Evolutionary conservation across 1,284 basidiomycete species (phyloP).

Genomic region (Xerocomus amazonicus): DNA sequence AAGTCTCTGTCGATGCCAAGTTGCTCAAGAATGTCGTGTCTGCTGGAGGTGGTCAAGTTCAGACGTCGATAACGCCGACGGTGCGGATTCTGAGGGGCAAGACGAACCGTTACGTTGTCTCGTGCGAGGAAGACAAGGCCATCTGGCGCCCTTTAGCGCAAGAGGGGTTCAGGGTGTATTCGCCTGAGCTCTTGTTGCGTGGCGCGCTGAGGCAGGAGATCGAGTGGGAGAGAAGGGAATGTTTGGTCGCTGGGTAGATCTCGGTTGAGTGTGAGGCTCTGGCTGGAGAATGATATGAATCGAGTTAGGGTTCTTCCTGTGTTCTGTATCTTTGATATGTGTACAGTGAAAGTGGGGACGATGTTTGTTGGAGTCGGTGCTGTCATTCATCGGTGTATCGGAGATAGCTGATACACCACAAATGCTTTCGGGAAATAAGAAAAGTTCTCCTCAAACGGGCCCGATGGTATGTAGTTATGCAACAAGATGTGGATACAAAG

Average conservation of each 20-base stretch:
- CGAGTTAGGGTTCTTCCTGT: no score
- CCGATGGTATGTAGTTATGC: no score
- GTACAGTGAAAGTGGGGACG: no score
- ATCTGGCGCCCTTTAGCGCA: slow-evolving; percentile 58
- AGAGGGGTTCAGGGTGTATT: slow-evolving; percentile 57
- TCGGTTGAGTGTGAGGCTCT: no score
- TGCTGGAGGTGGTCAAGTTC: slow-evolving; percentile 67
- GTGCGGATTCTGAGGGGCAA: slow-evolving; percentile 51
- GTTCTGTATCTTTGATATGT: no score
- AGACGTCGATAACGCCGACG: slow-evolving; percentile 47
- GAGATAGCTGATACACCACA: no score
- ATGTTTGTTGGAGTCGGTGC: no score
- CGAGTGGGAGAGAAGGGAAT: slow-evolving; percentile 50
- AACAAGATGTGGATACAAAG: no score
- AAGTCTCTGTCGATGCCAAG: slow-evolving; percentile 51
- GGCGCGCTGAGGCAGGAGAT: slow-evolving; percentile 62
- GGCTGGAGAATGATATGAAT: no score
- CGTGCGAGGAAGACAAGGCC: slow-evolving; percentile 53
- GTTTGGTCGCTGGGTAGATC: slow-evolving; percentile 16
- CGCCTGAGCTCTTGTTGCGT: slow-evolving; percentile 60
- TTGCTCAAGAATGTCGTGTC: slow-evolving; percentile 62
- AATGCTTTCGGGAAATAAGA: no score
- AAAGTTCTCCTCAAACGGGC: no score
- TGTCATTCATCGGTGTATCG: no score
- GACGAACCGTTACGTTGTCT: slow-evolving; percentile 55